phyloP scores from a whole-genome alignment of 257 asterid species.

The Przewalskia tangutica region DNA sequence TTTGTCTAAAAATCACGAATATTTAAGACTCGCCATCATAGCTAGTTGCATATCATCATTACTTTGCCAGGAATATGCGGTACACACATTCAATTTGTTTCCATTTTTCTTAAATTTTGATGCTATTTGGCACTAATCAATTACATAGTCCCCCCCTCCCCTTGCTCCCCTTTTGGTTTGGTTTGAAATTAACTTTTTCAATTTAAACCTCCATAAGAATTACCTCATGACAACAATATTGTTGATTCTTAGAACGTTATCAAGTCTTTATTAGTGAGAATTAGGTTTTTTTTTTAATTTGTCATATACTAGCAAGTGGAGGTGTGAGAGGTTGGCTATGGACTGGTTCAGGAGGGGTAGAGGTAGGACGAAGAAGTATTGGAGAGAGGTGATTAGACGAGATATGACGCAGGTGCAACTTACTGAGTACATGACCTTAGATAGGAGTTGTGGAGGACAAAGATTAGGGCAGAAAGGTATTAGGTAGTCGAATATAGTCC shows the following conservation, averaged over 20 bases:
- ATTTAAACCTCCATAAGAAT: background rate
- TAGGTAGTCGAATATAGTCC: too few species aligned
- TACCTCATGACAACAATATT: background rate
- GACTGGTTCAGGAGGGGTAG: too few species aligned
- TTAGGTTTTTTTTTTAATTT: background rate
- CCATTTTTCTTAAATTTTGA: background rate
- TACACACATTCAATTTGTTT: background rate
- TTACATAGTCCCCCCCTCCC: background rate
- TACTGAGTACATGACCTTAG: too few species aligned
- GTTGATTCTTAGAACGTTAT: background rate
- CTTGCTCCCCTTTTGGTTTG: background rate
- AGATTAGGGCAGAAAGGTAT: too few species aligned
- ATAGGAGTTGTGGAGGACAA: too few species aligned
- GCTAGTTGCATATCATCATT: background rate
- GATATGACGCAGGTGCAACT: too few species aligned
- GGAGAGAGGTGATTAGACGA: too few species aligned
- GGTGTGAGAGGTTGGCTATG: too few species aligned
- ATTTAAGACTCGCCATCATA: background rate
- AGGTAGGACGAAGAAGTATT: too few species aligned
- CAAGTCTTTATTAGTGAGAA: background rate
- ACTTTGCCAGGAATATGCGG: background rate
- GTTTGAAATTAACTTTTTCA: background rate
- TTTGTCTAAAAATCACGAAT: background rate
- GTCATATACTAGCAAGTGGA: too few species aligned
- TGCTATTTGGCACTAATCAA: too few species aligned